Evolutionary conservation across 768 basidiomycete species (phyloP).

Genomic region (Cystobasidium ongulense): DNA sequence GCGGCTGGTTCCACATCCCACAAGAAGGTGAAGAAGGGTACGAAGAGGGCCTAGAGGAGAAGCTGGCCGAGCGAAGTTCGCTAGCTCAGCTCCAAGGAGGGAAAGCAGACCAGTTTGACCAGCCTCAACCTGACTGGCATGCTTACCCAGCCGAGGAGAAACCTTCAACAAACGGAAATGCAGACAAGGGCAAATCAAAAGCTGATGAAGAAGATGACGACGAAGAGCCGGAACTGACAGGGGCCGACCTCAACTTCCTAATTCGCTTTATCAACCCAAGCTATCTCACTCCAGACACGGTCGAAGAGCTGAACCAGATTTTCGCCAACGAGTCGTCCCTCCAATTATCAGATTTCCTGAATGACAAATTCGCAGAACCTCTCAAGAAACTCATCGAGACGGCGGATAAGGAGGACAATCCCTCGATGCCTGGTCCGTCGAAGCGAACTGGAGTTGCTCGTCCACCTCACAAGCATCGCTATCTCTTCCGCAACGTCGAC

Average conservation of each 20-base stretch:
- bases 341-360: conserved; percentile 79
- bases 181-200: background rate
- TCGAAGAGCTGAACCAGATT: conserved; percentile 66
- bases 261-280: conserved; percentile 77
- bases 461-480: conserved; percentile 91
- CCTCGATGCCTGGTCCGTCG: background rate
- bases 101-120: conserved; percentile 14
- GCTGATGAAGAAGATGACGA: background rate
- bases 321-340: conserved; percentile 81
- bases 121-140: conserved; percentile 10
- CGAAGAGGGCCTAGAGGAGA: conserved; percentile 44
- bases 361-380: conserved; percentile 57
- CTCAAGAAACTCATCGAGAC: conserved; percentile 62
- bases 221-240: conserved; percentile 49
- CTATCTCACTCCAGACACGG: conserved; percentile 73
- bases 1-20: conserved; percentile 93
- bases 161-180: background rate
- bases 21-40: conserved; percentile 87
- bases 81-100: background rate
- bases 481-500: conserved; percentile 56
- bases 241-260: conserved; percentile 63
- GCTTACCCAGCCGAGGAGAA: conserved; percentile 30
- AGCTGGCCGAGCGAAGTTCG: background rate
- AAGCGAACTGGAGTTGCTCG: conserved; percentile 52
- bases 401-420: conserved; percentile 52